Evolutionary conservation across 805 yeast species (phyloP), one percentile per base, ranked within the genome.

Genomic region (Scheffersomyces spartinae): DNA sequence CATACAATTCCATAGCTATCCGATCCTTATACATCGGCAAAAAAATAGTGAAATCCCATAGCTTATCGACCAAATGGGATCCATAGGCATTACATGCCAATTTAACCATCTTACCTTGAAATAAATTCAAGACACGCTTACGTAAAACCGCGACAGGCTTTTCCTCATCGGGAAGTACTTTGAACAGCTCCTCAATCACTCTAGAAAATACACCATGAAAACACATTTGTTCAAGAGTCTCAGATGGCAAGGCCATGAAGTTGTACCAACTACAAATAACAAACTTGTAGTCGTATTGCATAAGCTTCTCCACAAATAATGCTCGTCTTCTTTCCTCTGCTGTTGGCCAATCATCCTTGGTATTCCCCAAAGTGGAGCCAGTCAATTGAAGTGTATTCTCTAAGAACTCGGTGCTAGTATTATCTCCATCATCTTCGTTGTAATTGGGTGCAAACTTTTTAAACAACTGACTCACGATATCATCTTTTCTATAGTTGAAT

Each of bases 131-230:
- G 15, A 91, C 49, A 37, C 74, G 65, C 41, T 83, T 74, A 33
- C 93, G 71, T 26, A 64, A 51, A 20, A 82, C 61, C 10, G 57
- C 45, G 6, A 62, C 64, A 7, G 67, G 60, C 28, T 61, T 60
- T 9, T 60, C 66, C 8, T 69, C 61, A 7, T 55, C 52, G 1
- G 63, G 60, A 4, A 38, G 36, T 17, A 86, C 61, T 3, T 71
- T 65, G 24, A 60, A 35, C 3, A 61, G 39, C 30, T 67, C 61
- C 44, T 86, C 95, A 18, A 88, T 71, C 23, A 84, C 85, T 44
- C 81, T 95, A 1, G 95, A 83, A 38, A 82, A 85, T 2, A 85
- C 91, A 7, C 95, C 93, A 47, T 88, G 95, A 38, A 61, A 62
- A 41, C 94, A 79, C 80, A 88, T 74, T 41, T 75, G 78, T 16